phyloP scores from a whole-genome alignment of 2,329 filamentous ascomycete species.

The Talaromyces sp. region DNA sequence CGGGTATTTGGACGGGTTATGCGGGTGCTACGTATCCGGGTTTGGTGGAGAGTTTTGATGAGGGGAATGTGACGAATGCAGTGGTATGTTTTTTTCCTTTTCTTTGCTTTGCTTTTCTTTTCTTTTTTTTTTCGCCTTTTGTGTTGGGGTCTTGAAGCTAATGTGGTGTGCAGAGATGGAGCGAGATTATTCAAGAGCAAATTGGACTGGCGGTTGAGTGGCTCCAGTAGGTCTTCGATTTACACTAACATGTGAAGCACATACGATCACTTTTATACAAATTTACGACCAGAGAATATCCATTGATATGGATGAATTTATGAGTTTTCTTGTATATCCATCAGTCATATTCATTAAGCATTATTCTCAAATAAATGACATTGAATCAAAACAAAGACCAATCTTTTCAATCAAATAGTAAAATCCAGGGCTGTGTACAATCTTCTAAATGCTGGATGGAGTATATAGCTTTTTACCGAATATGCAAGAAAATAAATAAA shows the following conservation, averaged over 20 bases:
- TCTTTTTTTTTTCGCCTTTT: neutral
- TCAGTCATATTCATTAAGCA: neutral
- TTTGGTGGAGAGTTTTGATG: constrained; percentile 58
- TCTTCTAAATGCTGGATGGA: neutral
- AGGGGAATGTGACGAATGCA: constrained; percentile 41
- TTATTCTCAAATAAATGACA: neutral
- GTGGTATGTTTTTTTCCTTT: constrained; percentile 42
- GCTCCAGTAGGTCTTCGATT: constrained; percentile 12
- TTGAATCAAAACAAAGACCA: neutral
- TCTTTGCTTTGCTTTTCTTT: neutral
- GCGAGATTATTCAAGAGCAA: constrained; percentile 32
- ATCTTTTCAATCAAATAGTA: neutral
- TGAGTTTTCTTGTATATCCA: neutral
- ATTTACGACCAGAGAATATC: neutral
- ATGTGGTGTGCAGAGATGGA: constrained; percentile 33
- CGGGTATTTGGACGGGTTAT: constrained; percentile 88
- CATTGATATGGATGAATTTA: neutral
- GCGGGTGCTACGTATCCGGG: constrained; percentile 65
- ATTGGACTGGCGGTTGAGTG: constrained; percentile 27
- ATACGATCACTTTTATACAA: neutral
- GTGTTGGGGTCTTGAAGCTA: constrained; percentile 5
- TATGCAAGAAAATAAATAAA: neutral
- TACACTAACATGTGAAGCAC: neutral
- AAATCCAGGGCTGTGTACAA: neutral
- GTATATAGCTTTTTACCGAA: neutral